Conservation (phyloP, 2,329 filamentous ascomycete species). For the Falciphora oryzae region DNA sequence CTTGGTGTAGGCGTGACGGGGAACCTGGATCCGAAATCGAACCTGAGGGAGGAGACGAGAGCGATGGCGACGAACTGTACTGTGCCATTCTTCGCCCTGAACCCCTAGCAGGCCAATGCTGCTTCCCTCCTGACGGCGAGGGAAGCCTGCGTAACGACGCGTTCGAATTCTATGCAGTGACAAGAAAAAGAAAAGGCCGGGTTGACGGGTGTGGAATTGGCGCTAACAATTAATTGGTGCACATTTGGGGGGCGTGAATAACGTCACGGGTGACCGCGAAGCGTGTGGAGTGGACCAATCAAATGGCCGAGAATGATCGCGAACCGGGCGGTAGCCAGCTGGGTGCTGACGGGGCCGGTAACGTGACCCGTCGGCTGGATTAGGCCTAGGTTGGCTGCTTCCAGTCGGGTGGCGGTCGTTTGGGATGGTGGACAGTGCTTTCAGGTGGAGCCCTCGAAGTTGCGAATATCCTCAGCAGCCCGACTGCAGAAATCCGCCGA, state of each 20-base stretch:
- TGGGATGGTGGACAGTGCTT: constrained; percentile 21
- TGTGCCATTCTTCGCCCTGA: constrained; percentile 20
- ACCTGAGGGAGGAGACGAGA: constrained; percentile 47
- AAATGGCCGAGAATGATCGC: not conserved
- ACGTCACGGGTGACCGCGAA: constrained; percentile 3
- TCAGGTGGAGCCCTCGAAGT: constrained; percentile 10
- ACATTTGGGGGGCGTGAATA: constrained; percentile 4
- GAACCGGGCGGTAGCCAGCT: not conserved
- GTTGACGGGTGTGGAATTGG: not conserved
- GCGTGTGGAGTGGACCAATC: not conserved
- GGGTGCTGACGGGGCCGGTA: constrained; percentile 6
- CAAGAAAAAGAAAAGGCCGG: not conserved
- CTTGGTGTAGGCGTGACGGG: constrained; percentile 31
- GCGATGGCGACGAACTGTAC: constrained; percentile 42
- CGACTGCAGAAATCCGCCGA: not conserved
- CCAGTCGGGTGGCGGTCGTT: not conserved
- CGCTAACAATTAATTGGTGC: constrained; percentile 3
- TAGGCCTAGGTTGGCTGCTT: constrained; percentile 1
- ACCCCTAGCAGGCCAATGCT: constrained; percentile 21
- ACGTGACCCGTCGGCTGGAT: constrained; percentile 11
- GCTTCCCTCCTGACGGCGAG: constrained; percentile 18
- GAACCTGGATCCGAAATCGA: constrained; percentile 45
- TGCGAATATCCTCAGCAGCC: constrained; percentile 14
- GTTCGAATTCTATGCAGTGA: not conserved
- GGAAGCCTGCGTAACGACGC: not conserved